These are phyloP conservation scores for Astraeus odoratus DNA, from an alignment of 768 basidiomycete genomes.

Conservation along the genomic window DNA sequence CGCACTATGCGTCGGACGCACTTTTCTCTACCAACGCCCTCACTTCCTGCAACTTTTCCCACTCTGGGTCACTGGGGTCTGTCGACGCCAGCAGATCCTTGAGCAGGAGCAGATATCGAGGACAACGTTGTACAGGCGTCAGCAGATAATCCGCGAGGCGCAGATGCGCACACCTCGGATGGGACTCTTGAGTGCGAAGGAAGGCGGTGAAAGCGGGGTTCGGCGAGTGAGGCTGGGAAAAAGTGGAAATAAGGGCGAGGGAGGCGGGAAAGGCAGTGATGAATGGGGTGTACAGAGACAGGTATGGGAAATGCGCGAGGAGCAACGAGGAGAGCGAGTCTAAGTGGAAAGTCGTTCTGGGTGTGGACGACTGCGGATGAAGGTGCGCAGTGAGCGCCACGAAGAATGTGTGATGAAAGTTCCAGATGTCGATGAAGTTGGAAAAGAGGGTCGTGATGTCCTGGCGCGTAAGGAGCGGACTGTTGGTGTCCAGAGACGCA, in stretches of 20 bases:
- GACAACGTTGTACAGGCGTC: slow-evolving; percentile 83
- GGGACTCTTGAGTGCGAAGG: slow-evolving; percentile 55
- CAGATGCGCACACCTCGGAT: slow-evolving; percentile 66
- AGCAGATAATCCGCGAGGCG: slow-evolving; percentile 81
- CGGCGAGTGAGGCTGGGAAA: slow-evolving; percentile 41
- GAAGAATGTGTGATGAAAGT: slow-evolving; percentile 72
- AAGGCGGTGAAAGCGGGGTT: slow-evolving; percentile 52
- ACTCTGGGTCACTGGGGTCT: slow-evolving; percentile 58
- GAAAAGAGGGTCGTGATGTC: slow-evolving; percentile 73
- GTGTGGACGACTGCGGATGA: slow-evolving; percentile 15
- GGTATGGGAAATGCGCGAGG: slow-evolving; percentile 79
- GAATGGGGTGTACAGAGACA: slow-evolving; percentile 83
- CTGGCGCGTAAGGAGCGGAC: slow-evolving; percentile 61
- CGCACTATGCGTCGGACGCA: slow-evolving; percentile 25
- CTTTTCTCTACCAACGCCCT: slow-evolving; percentile 71
- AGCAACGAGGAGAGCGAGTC: slow-evolving; percentile 53
- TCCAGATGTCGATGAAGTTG: slow-evolving; percentile 91
- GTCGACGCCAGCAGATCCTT: slow-evolving; percentile 75
- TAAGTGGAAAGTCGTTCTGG: slow-evolving; percentile 20
- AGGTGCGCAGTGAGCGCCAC: slow-evolving; percentile 45
- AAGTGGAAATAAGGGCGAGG: slow-evolving; percentile 48
- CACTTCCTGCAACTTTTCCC: slow-evolving; percentile 50
- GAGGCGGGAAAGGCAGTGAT: slow-evolving; percentile 70
- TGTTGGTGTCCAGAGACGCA: slow-evolving; percentile 57
- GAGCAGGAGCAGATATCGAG: slow-evolving; percentile 76